Evolutionary conservation across 768 basidiomycete species (phyloP).

Genomic region (Termitomyces sp.): DNA sequence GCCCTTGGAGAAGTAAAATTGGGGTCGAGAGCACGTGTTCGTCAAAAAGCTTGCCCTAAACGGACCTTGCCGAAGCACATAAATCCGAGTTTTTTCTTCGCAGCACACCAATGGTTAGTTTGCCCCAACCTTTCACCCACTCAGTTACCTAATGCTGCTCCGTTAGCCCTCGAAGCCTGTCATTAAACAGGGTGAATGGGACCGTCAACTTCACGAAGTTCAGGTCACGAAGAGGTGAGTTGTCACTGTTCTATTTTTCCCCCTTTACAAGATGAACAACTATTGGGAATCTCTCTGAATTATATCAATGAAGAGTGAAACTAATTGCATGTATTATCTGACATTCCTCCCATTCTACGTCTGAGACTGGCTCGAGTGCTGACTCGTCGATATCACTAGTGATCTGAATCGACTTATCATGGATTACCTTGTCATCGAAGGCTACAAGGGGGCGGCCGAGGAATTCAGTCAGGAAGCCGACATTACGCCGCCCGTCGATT

Average conservation of each 20-base stretch:
- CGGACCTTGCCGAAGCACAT: conserved; percentile 13
- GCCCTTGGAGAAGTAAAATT: no score
- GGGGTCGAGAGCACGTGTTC: conserved; percentile 14
- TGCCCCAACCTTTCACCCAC: not conserved
- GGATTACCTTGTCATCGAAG: conserved; percentile 97
- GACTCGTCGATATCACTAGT: conserved; percentile 37
- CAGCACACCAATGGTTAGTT: conserved; percentile 30
- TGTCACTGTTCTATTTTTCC: conserved; percentile 7
- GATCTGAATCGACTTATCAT: conserved; percentile 93
- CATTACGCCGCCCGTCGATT: conserved; percentile 72
- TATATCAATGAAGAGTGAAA: conserved; percentile 52
- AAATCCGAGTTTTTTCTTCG: conserved; percentile 21
- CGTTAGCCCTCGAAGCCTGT: conserved; percentile 43
- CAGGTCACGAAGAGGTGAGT: conserved; percentile 88
- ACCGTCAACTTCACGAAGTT: conserved; percentile 74
- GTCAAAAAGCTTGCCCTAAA: conserved; percentile 30
- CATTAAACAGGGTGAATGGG: conserved; percentile 85
- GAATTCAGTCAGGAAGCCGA: conserved; percentile 90
- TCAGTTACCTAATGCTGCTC: conserved; percentile 5
- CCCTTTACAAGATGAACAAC: conserved; percentile 53
- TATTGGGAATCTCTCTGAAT: conserved; percentile 99
- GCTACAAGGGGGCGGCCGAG: conserved; percentile 93
- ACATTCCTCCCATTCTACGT: conserved; percentile 28
- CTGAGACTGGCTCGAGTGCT: conserved; percentile 14
- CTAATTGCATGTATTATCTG: conserved; percentile 89